Conservation (phyloP, 768 basidiomycete genomes). For the Leccinum arenicola region DNA sequence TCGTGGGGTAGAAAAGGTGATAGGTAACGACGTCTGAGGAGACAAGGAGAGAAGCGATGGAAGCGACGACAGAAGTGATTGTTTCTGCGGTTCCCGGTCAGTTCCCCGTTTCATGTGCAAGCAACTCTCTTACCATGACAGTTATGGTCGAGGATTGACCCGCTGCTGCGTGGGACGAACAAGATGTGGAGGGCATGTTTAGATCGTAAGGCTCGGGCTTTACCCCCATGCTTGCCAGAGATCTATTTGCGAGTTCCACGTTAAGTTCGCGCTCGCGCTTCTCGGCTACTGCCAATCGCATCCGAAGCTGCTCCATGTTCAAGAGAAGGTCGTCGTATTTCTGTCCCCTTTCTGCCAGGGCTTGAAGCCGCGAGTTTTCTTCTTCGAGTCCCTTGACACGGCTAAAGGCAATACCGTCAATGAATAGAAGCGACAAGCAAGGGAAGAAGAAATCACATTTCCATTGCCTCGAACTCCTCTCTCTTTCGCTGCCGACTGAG, state of each 20-base stretch:
- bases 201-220: slow-evolving; percentile 62
- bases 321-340: slow-evolving; percentile 43
- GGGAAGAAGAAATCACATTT: slow-evolving; percentile 59
- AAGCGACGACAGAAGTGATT: slow-evolving; percentile 77
- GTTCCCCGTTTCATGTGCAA: slow-evolving; percentile 1
- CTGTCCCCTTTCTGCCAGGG: slow-evolving; percentile 48
- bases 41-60: slow-evolving; percentile 72
- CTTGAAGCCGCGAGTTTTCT: slow-evolving; percentile 73
- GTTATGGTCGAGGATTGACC: slow-evolving; percentile 62
- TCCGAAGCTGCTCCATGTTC: slow-evolving; percentile 64
- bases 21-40: slow-evolving; percentile 51
- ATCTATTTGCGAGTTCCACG: slow-evolving; percentile 51
- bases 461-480: slow-evolving; percentile 90
- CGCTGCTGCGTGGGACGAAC: slow-evolving; percentile 30
- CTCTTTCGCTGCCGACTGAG: slow-evolving; percentile 88
- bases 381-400: slow-evolving; percentile 82
- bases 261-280: slow-evolving; percentile 67
- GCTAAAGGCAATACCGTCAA: slow-evolving; percentile 40
- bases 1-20: slow-evolving; percentile 54
- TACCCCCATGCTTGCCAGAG: slow-evolving; percentile 37
- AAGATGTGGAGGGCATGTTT: slow-evolving; percentile 43
- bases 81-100: slow-evolving; percentile 31
- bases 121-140: slow-evolving; percentile 54
- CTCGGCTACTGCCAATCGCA: slow-evolving; percentile 60
- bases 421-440: slow-evolving; percentile 6